A percentile compares a stretch with the other conserved stretches of the same genome.
These are phyloP conservation scores for Eimeria maxima DNA, from an alignment of 169 alveolate species.

Conservation along the genomic window DNA sequence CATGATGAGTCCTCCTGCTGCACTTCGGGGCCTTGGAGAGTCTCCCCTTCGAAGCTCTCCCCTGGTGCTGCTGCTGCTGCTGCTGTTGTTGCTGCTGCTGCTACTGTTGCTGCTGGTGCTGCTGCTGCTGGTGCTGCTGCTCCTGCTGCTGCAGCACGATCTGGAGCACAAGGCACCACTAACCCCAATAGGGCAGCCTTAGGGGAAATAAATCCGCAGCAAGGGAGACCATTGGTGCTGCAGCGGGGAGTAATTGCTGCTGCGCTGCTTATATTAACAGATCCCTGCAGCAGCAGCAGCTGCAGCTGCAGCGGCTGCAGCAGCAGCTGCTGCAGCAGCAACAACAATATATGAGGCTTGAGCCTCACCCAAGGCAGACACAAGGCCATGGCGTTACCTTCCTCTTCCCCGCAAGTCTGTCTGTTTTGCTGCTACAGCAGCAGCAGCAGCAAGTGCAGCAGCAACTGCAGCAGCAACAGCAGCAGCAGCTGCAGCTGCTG, in stretches of 20 bases:
- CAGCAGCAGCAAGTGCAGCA: not conserved
- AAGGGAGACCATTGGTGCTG: not conserved
- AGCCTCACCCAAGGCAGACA: not conserved
- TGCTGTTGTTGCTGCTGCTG: conserved; percentile 26
- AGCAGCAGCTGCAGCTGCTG: not conserved
- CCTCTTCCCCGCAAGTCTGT: not conserved
- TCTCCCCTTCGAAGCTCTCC: not conserved
- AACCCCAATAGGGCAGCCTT: not conserved
- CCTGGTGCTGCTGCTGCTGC: conserved; percentile 23
- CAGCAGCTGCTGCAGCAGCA: conserved; percentile 21
- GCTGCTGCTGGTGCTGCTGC: too few species aligned
- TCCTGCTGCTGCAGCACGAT: too few species aligned
- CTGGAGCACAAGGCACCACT: not conserved
- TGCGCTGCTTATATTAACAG: not conserved
- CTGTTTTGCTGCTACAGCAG: not conserved
- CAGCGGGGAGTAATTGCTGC: conserved; percentile 6
- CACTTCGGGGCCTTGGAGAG: not conserved
- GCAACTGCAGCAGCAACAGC: conserved; percentile 5
- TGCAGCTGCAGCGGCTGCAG: conserved; percentile 4
- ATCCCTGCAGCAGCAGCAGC: conserved; percentile 34
- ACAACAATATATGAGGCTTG: not conserved
- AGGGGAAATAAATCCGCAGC: not conserved
- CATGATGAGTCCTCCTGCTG: not conserved
- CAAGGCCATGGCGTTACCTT: not conserved
- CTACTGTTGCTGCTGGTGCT: conserved; percentile 3